Evolutionary conservation across 2,329 filamentous ascomycete genomes (phyloP), one percentile per base, ranked within the genome.

Genomic region (Aspergillus flavus): DNA sequence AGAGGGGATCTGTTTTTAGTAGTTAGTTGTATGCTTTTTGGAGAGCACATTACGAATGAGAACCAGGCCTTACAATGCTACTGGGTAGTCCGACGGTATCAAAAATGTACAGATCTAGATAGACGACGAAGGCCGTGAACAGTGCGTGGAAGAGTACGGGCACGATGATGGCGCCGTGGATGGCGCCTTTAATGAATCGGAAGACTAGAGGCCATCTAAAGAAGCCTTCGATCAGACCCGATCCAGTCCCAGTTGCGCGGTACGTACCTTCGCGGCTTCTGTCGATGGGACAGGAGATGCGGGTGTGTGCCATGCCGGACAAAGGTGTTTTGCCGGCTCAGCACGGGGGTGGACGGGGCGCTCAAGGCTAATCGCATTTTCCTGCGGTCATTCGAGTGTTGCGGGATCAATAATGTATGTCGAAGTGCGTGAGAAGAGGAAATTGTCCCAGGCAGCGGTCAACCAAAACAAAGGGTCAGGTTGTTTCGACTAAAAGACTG

Each of bases 151-250:
- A 73, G 19, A 84, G 60, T 10, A 89, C 84, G 3, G 87, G 84
- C 4, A 87, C 58, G 32, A 87, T 71, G 63, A 89, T 87, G 41
- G 84, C 82, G 62, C 76, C 77, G 73, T 90, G 87, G 60, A 90
- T 85, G 3, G 87, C 85, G 57, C 87, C 87, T 72, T 89, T 89
- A 72, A 85, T 82, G 75, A 89, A 88, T 65, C 87, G 84, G 50
- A 89, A 80, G 19, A 89, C 87, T 6, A 90, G 80, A 19, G 87
- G 87, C 80, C 87, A 85, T 76, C 87, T 85, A 59, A 6, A 21
- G 12, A 19, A 21, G 10, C 10, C 30, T 52, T 30, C 19, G 9
- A 34, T 34, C 19, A 36, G 43, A 23, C n/a, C 32, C 23, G 23
- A 19, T 50, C 26, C 6, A 1, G 5, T 6, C 4, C 11, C 12